A percentile compares a stretch with the other conserved stretches of the same genome.
Conservation (phyloP, 768 basidiomycete species). For the Gloeostereum incarnatum region DNA sequence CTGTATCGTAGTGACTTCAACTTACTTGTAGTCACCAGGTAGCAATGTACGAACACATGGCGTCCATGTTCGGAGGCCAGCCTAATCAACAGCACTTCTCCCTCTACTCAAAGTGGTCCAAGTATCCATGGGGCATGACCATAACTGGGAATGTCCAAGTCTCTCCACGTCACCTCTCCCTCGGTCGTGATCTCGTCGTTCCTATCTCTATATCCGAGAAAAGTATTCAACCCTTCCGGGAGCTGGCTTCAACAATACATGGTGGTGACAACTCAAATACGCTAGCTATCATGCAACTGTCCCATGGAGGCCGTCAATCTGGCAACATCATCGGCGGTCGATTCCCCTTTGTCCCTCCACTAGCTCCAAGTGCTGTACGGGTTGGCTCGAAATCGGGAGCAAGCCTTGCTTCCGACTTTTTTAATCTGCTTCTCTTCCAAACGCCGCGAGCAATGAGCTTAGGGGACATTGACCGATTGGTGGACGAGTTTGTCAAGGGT, state of each 20-base stretch:
- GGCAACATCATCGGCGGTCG: constrained; percentile 64
- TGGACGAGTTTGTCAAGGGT: constrained; percentile 56
- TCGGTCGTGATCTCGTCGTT: constrained; percentile 66
- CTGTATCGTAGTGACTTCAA: background rate
- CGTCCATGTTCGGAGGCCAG: constrained; percentile 52
- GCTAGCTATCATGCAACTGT: constrained; percentile 75
- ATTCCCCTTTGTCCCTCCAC: constrained; percentile 43
- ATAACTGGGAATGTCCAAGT: constrained; percentile 84
- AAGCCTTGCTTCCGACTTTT: constrained; percentile 19
- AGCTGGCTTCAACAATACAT: constrained; percentile 43
- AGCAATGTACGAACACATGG: constrained; percentile 86
- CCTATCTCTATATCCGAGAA: constrained; percentile 34
- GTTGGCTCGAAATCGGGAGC: constrained; percentile 24
- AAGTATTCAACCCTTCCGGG: constrained; percentile 38
- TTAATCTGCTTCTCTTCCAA: constrained; percentile 51
- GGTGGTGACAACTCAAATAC: constrained; percentile 15
- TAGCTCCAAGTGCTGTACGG: constrained; percentile 62
- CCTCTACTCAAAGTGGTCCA: constrained; percentile 71
- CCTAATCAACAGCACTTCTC: constrained; percentile 56
- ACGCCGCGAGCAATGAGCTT: constrained; percentile 50
- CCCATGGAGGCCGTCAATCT: constrained; percentile 79
- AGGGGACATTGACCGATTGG: constrained; percentile 50
- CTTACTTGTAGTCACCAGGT: constrained; percentile 36
- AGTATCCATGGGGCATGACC: constrained; percentile 75
- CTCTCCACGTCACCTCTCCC: constrained; percentile 45